phyloP scores from a whole-genome alignment of 345 rosid species.

The Salix arbutifolia region DNA sequence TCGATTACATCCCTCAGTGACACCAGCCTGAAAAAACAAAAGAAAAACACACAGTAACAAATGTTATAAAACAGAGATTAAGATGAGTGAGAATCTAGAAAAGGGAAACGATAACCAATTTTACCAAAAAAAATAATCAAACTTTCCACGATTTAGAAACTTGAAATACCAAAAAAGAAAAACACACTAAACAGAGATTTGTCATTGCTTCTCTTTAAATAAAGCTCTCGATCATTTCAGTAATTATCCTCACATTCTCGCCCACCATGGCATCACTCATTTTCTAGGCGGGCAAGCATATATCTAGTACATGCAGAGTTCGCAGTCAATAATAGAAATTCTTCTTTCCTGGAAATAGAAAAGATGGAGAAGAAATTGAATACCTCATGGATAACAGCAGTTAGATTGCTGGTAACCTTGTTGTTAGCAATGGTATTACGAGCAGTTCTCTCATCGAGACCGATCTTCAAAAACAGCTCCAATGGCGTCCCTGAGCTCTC shows the following conservation, averaged over 20 bases:
- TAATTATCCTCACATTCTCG: neutral
- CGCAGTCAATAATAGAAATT: neutral
- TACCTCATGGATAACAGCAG: slow-evolving; percentile 83
- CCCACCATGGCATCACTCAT: neutral
- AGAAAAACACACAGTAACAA: neutral
- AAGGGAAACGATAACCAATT: neutral
- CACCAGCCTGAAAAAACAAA: slow-evolving; percentile 58
- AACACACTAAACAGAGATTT: neutral
- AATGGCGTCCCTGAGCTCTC: slow-evolving; percentile 18
- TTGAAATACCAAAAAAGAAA: neutral
- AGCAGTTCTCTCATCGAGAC: slow-evolving; percentile 81
- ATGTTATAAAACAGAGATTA: neutral
- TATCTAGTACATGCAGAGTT: neutral
- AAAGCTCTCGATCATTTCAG: neutral
- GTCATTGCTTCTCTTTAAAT: neutral
- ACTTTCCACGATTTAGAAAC: neutral
- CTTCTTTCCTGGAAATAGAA: neutral
- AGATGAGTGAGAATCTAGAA: neutral
- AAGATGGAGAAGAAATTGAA: neutral
- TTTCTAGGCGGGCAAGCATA: neutral
- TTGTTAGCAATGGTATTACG: slow-evolving; percentile 68
- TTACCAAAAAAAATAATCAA: neutral
- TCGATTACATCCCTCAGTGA: slow-evolving; percentile 75
- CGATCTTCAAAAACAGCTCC: slow-evolving; percentile 73
- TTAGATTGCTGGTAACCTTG: slow-evolving; percentile 81